These are phyloP conservation scores for Verticillium longisporum DNA, from an alignment of 2,329 filamentous ascomycete species.

Conservation along the genomic window DNA sequence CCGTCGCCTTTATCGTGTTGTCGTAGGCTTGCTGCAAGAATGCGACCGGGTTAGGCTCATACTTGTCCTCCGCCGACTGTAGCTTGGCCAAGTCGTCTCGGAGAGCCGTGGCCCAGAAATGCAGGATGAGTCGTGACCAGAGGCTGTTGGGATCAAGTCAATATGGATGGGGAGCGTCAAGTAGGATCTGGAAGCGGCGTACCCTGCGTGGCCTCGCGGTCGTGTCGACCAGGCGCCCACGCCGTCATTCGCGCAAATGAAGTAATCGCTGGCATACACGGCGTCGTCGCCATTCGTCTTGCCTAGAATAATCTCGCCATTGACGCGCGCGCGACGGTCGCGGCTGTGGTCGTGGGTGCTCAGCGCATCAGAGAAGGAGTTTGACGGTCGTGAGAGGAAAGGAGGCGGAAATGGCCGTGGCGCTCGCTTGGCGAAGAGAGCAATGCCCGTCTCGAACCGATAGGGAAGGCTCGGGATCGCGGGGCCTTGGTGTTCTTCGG, in stretches of 20 bases:
- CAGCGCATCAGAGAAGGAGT: slow-evolving; percentile 86
- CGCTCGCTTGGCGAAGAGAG: slow-evolving; percentile 81
- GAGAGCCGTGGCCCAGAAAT: slow-evolving; percentile 84
- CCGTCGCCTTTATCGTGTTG: slow-evolving; percentile 71
- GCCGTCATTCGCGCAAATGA: slow-evolving; percentile 88
- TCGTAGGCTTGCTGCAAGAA: slow-evolving; percentile 81
- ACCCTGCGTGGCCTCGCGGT: slow-evolving; percentile 86
- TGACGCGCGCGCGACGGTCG: slow-evolving; percentile 68
- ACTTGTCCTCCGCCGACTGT: slow-evolving; percentile 31
- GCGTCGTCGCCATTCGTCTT: slow-evolving; percentile 95
- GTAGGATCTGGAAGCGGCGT: slow-evolving; percentile 23
- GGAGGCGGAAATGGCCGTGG: slow-evolving; percentile 91
- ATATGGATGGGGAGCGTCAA: background rate
- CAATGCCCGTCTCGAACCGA: slow-evolving; percentile 86
- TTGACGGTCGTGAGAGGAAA: slow-evolving; percentile 81
- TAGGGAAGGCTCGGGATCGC: slow-evolving; percentile 57
- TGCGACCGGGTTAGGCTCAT: slow-evolving; percentile 60
- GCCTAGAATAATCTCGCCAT: slow-evolving; percentile 76
- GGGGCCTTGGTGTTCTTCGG: slow-evolving; percentile 10
- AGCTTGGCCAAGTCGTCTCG: slow-evolving; percentile 51
- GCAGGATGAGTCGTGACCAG: slow-evolving; percentile 85
- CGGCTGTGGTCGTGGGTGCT: slow-evolving; percentile 78
- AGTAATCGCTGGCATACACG: slow-evolving; percentile 75
- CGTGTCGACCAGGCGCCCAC: slow-evolving; percentile 91
- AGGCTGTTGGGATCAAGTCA: slow-evolving; percentile 47